These are phyloP conservation scores for Trifolium repens DNA, from an alignment of 306 rosid genomes.

Conservation along the genomic window DNA sequence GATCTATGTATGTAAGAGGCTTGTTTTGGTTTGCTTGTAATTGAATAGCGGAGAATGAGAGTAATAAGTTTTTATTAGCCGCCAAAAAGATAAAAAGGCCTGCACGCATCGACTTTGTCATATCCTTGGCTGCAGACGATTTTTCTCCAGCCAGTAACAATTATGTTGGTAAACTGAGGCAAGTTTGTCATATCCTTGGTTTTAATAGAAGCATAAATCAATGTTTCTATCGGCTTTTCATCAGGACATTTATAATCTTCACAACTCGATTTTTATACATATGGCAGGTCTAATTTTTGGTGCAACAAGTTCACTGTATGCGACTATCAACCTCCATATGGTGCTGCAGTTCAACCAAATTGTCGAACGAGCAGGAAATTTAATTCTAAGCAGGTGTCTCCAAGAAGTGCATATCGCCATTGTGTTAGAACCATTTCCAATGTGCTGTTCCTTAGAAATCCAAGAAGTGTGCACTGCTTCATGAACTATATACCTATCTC, in stretches of 20 bases:
- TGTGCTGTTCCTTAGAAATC: constrained; percentile 59
- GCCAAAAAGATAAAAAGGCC: constrained; percentile 71
- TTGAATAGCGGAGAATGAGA: constrained; percentile 58
- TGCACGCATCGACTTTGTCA: constrained; percentile 56
- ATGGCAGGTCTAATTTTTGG: constrained; percentile 67
- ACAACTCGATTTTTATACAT: constrained; percentile 19
- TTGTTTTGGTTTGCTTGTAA: constrained; percentile 32
- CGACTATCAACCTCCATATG: constrained; percentile 57
- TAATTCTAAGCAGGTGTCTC: constrained; percentile 59
- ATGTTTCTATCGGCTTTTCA: not conserved
- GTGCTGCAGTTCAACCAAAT: constrained; percentile 30
- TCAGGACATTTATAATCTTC: constrained; percentile 3
- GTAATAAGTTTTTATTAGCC: constrained; percentile 65
- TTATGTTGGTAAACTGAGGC: constrained; percentile 79
- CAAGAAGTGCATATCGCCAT: constrained; percentile 55
- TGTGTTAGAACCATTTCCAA: constrained; percentile 48
- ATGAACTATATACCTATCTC: constrained; percentile 64
- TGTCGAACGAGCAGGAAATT: constrained; percentile 51
- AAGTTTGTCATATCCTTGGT: constrained; percentile 38
- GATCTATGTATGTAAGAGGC: constrained; percentile 11
- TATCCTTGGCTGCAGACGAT: constrained; percentile 64
- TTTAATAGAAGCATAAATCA: not conserved
- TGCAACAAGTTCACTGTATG: constrained; percentile 61
- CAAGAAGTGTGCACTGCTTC: constrained; percentile 61
- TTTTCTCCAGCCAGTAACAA: constrained; percentile 60